These are phyloP conservation scores for Fennellomyces sp. DNA, from an alignment of 371 early-diverging fungal genomes.

Conservation along the genomic window DNA sequence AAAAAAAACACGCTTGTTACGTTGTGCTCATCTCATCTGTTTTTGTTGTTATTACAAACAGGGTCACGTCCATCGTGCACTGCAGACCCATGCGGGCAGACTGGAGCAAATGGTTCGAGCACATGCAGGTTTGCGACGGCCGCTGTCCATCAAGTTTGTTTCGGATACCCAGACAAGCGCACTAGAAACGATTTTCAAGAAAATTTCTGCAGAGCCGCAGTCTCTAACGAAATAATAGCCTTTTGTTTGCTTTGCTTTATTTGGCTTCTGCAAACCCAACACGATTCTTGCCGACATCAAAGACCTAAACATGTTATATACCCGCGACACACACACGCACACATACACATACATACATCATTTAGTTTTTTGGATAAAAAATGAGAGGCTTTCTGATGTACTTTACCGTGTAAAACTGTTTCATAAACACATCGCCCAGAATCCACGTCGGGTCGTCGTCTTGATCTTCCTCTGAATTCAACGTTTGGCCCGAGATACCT, in stretches of 20 bases:
- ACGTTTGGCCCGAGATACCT: conserved; percentile 58
- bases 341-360: not conserved
- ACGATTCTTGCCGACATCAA: conserved; percentile 66
- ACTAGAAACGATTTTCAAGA: conserved; percentile 31
- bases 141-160: conserved; percentile 41
- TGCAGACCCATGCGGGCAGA: conserved; percentile 23
- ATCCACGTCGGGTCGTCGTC: conserved; percentile 63
- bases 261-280: conserved; percentile 67
- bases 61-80: conserved; percentile 33
- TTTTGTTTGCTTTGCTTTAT: conserved; percentile 18
- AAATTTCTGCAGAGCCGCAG: conserved; percentile 20
- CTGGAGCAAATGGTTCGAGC: conserved; percentile 23
- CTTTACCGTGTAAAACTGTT: conserved; percentile 73
- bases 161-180: conserved; percentile 32
- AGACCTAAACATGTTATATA: conserved; percentile 35
- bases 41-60: not conserved
- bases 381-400: not conserved
- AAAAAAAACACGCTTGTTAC: not conserved
- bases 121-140: conserved; percentile 28
- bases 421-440: conserved; percentile 79
- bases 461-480: conserved; percentile 10
- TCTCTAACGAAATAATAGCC: not conserved
- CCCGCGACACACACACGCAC: not conserved
- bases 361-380: not conserved
- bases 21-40: not conserved